Evolutionary conservation across 2,329 filamentous ascomycete genomes (phyloP), one percentile per base, ranked within the genome.

Genomic region (Calonectria ilicicola): DNA sequence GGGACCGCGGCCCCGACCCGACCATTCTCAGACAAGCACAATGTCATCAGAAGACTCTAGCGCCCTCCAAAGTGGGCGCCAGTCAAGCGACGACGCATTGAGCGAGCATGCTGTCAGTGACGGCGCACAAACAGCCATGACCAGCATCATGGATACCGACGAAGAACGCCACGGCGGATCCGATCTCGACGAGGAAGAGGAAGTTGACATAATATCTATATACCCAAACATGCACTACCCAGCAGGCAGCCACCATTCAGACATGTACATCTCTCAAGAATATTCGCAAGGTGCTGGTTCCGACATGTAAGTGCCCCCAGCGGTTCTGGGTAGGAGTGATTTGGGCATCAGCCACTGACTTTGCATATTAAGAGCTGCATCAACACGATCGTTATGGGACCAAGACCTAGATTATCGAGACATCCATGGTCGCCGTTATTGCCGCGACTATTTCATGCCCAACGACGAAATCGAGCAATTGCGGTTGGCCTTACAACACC

Each of bases 381-480:
- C 87, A 15, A 89, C 87, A 21, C 83, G 86, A 60, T 89, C 87
- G n/a, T 79, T 89, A 63, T 87, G 85, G 79, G 86, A 86, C 47
- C 81, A 84, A 70, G 87, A 89, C 73, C 84, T 93, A 38, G 87
- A 91, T 78, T 89, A 89, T 74, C 85, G 90, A 67, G 84, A 89
- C 72, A 91, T 93, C 74, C 89, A 93, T 82, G 90, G 87, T 51
- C 89, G 92, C 26, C 87, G 92, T 75, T 92, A 91, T 79, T 91
- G 92, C 78, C 85, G 89, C 40, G 86, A 87, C 40, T 93, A 93
- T 78, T 91, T 87, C 80, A 91, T 93, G 87, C 92, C 92, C 17
- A 93, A 92, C 80, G 92, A 93, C 77, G 89, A 92, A 56, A 83
- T 87, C 56, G 92, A 93, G 79, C 91, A 93, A 81, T 90, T 90